Evolutionary conservation across 208 protist genomes (phyloP).

Genomic region (Leishmania turanica): DNA sequence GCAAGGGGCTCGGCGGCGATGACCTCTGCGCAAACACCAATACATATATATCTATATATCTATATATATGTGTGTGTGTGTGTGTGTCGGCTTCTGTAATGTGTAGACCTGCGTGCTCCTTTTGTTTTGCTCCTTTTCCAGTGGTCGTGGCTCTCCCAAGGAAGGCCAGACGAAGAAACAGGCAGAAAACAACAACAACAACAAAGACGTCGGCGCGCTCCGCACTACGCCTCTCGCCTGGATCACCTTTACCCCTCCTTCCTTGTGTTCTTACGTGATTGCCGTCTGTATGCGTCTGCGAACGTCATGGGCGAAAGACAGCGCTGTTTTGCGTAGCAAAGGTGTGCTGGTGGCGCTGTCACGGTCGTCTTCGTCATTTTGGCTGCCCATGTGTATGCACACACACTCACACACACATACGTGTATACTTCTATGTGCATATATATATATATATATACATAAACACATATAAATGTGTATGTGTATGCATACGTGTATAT

Average conservation of each 20-base stretch:
- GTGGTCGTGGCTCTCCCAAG: not conserved
- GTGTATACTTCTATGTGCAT: slow-evolving; percentile 1
- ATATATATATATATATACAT: slow-evolving; percentile 6
- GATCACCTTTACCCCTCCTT: not conserved
- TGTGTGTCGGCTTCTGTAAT: not conserved
- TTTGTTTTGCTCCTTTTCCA: not conserved
- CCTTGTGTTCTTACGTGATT: not conserved
- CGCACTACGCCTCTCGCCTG: not conserved
- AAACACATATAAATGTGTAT: not conserved
- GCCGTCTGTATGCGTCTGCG: not conserved
- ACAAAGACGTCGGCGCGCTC: not conserved
- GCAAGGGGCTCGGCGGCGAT: not conserved
- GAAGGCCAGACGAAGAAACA: not conserved
- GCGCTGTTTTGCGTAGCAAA: not conserved
- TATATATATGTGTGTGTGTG: not conserved
- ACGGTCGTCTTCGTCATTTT: not conserved
- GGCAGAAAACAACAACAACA: too few relatives aligned
- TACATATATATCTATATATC: not conserved
- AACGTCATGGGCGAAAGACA: not conserved
- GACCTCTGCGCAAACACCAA: not conserved
- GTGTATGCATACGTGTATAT: not conserved
- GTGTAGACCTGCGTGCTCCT: not conserved
- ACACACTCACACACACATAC: not conserved
- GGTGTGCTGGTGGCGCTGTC: not conserved
- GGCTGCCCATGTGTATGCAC: not conserved